Conservation (phyloP, 2,329 filamentous ascomycete species). For the Aureobasidium leucospermi region DNA sequence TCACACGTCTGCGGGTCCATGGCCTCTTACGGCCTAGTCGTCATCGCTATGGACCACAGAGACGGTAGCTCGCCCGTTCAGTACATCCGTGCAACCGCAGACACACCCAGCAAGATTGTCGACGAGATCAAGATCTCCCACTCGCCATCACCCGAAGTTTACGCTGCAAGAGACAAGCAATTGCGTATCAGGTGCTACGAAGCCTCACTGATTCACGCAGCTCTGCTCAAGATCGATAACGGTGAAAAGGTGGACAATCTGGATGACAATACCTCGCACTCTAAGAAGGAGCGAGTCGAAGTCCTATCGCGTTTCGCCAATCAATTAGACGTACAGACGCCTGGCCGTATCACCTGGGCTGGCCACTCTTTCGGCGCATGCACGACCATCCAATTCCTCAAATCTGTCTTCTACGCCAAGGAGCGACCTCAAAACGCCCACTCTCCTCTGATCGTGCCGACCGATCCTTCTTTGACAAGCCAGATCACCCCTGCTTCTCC, state of each 20-base stretch:
- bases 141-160: conserved; percentile 56
- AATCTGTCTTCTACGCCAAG: conserved; percentile 63
- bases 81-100: conserved; percentile 56
- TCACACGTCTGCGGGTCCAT: conserved; percentile 74
- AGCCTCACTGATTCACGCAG: conserved; percentile 62
- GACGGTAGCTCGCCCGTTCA: conserved; percentile 74
- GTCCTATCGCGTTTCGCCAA: conserved; percentile 53
- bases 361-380: conserved; percentile 79
- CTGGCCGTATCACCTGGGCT: conserved; percentile 65
- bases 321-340: conserved; percentile 60
- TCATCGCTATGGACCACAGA: conserved; percentile 74
- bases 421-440: conserved; percentile 34
- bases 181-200: conserved; percentile 73
- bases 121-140: conserved; percentile 50
- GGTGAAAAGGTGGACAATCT: conserved; percentile 42
- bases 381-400: conserved; percentile 68
- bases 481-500: conserved; percentile 64
- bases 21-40: conserved; percentile 72
- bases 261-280: conserved; percentile 32
- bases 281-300: conserved; percentile 31
- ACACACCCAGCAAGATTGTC: conserved; percentile 33
- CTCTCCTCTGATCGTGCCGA: conserved; percentile 56
- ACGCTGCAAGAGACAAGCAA: conserved; percentile 61
- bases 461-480: conserved; percentile 43
- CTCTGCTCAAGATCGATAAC: conserved; percentile 58